Base-by-base conservation (phyloP, 140 eudicot species). In the Bidens hawaiensis region DNA sequence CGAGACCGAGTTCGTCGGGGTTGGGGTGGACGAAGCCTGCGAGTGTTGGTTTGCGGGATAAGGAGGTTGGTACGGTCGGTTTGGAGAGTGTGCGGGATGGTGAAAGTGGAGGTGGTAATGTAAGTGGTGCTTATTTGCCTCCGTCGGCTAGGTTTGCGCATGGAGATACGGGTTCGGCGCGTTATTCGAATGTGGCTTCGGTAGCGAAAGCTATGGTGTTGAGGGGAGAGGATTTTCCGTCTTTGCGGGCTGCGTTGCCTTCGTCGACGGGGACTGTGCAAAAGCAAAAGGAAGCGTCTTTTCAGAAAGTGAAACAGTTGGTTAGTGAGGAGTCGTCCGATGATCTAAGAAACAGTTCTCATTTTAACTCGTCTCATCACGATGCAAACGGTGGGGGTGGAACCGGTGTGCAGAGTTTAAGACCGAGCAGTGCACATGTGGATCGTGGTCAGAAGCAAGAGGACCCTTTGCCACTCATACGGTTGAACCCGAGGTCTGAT, bases 211-310 rank as follows among this genome's bases (percentile, higher is more conserved):
- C 84, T 9, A 59, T 74, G 74, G 95, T 94, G 11, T 85, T 94
- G 83, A 81, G 88, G 79, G 95, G 99, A 17, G 99, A 94, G 76
- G 99, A 94, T 75, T 94, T 94, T 59, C 99, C 99, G 16, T 88
- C 97, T 40, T 68, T 94, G 23, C 80, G 77, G 46, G 97, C 97
- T 64, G 95, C 94, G 2, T 67, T 86, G 72, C 83, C 96, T 14
- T 56, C 65, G 27, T 56, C 90, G 24, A 72, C 81, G 4, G 87
- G 82, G 16, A 40, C 81, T 17, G 74, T 63, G 59, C 93, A 70
- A 34, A 94, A 85, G 64, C 95, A 85, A 24, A 88, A 83, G 65
- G 90, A 83, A 53, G 79, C 55, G 15, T 53, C 74, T 16, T 73
- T 45, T 22, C 89, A 80, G 24, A 88, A 76, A 73, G 88, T 75